A percentile compares a stretch with the other conserved stretches of the same genome.
Conservation (phyloP, 2,329 filamentous ascomycete species). For the Amphichorda felina region DNA sequence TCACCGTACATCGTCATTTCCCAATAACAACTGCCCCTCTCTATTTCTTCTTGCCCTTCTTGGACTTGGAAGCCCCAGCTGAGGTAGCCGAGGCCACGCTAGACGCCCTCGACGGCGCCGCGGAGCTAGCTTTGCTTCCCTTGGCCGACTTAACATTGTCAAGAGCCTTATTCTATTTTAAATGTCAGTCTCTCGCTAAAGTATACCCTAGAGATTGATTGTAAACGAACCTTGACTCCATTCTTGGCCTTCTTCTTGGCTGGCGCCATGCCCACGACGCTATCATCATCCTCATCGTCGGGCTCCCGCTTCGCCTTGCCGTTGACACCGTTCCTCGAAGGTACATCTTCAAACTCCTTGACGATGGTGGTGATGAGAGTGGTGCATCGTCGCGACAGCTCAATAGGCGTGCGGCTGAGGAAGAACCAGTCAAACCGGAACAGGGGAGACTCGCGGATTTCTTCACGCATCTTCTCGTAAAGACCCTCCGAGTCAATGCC, state of each 20-base stretch:
- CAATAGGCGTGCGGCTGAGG: constrained; percentile 82
- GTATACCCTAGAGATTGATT: neutral
- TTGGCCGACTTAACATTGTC: constrained; percentile 68
- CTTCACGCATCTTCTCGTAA: constrained; percentile 91
- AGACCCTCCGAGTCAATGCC: constrained; percentile 85
- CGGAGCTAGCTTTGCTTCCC: constrained; percentile 63
- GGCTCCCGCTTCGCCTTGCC: constrained; percentile 61
- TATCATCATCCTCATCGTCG: constrained; percentile 76
- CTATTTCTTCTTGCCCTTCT: constrained; percentile 30
- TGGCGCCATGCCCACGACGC: constrained; percentile 68
- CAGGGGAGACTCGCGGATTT: constrained; percentile 85
- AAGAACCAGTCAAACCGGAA: constrained; percentile 99
- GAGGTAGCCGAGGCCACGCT: constrained; percentile 74
- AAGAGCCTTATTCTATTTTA: constrained; percentile 73
- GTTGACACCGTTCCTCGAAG: constrained; percentile 49
- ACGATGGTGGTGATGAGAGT: constrained; percentile 91
- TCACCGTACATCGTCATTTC: neutral
- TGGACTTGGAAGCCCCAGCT: constrained; percentile 23
- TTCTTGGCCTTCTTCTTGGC: constrained; percentile 92
- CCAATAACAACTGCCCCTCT: neutral
- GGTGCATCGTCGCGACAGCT: constrained; percentile 84
- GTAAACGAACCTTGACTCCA: constrained; percentile 59
- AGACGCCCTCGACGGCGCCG: constrained; percentile 70
- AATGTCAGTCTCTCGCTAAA: constrained; percentile 6
- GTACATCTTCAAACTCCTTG: constrained; percentile 75